phyloP scores from a whole-genome alignment of 2,329 filamentous ascomycete genomes.

The Cytospora chrysosperma region DNA sequence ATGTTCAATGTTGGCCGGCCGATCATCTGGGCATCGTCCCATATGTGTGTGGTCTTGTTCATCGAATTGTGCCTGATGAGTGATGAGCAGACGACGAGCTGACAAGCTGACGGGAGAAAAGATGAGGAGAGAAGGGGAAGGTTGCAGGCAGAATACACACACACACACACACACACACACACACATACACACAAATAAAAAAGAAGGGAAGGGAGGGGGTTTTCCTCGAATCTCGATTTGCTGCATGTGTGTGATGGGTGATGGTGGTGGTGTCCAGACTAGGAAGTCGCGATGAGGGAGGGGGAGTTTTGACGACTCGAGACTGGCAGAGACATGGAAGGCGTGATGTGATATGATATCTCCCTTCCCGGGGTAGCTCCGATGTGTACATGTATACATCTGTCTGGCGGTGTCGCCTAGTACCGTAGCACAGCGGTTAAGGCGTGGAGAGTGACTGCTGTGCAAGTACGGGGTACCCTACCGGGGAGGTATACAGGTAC shows the following conservation, averaged over 20 bases:
- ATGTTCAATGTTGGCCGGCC: background rate
- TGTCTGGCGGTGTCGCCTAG: background rate
- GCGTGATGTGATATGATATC: too few species aligned
- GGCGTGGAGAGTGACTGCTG: background rate
- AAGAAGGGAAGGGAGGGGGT: background rate
- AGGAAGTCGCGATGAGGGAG: slow-evolving; percentile 1
- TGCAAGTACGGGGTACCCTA: background rate
- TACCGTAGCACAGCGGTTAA: background rate
- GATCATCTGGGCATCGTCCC: background rate
- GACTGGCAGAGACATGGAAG: background rate
- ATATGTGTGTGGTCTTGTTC: too few species aligned
- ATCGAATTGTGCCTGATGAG: too few species aligned
- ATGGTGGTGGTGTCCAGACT: slow-evolving; percentile 8
- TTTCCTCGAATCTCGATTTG: slow-evolving; percentile 9
- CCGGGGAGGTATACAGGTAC: too few species aligned
- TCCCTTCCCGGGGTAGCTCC: background rate
- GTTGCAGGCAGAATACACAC: background rate
- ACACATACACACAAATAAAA: too few species aligned
- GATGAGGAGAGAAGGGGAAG: background rate
- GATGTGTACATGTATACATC: background rate
- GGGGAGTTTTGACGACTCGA: background rate
- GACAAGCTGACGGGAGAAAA: background rate
- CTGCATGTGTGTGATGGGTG: slow-evolving; percentile 9
- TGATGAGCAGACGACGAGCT: too few species aligned
- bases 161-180: too few species aligned